Base-by-base conservation (phyloP, 495 filamentous ascomycete species). In the Lasiosphaeria hispida region DNA sequence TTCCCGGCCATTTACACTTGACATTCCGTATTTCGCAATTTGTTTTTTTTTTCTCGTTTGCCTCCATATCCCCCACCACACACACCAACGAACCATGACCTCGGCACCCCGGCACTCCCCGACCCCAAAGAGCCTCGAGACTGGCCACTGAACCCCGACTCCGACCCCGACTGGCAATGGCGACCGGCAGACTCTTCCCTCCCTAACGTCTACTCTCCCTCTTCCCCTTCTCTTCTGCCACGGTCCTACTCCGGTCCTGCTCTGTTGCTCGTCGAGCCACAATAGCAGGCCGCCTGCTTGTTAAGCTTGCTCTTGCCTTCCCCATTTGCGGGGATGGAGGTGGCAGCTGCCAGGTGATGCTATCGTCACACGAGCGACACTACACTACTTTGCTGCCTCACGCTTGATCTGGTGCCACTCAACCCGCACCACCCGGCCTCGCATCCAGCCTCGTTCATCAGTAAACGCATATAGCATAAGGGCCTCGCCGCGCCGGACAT, bases 291-390 rank as follows among this genome's bases (percentile, higher is more conserved):
- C 42, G 47, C 37, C 35, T 36, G 44, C 23, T 33, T 53, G 39
- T 10, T n/a, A 5, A 30, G 43, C 30, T 23, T 45, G 43, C 15
- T 30, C 37, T 45, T 30, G 49, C 49, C 53, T 36, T 33, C 53
- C 19, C 37, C 53, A 55, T 42, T 38, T 52, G 34, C 19, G 19
- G 43, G 42, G 35, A 55, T 55, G 42, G 53, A 33, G 8, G 47
- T 38, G 53, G 53, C 53, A 35, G n/a, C 23, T 19, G 42, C 41
- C 53, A 40, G 53, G 53, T 47, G 53, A 60, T 59, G 44, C 38
- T 17, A 37, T 30, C 23, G 18, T 55, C 23, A 56, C 34, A 48
- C 42, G 19, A 30, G 13, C 13, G 10, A 33, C 36, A 14, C 23
- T 18, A 23, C 23, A 52, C 19, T 14, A 18, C 47, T 42, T 23